Conservation (phyloP, 257 asterid species). For the Primulina tabacum region DNA sequence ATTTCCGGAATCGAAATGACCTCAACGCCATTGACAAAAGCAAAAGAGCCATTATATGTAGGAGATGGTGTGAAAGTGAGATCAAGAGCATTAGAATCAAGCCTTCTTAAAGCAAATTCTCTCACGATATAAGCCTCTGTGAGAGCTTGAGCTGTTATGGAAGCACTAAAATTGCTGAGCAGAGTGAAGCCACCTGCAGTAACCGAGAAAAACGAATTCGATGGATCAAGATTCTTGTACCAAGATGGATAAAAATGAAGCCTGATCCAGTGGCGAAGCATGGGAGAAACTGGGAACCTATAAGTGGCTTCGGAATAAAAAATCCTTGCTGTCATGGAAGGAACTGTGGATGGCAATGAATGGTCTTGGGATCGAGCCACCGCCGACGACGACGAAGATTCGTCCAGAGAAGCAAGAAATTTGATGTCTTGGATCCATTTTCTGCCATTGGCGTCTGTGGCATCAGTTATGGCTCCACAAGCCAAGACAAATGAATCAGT, state of each 20-base stretch:
- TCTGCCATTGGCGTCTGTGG: conserved; percentile 43
- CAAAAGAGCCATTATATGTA: conserved; percentile 34
- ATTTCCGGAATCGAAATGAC: conserved; percentile 55
- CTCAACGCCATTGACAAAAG: conserved; percentile 77
- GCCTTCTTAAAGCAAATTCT: conserved; percentile 39
- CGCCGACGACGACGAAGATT: conserved; percentile 31
- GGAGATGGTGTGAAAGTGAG: conserved; percentile 59
- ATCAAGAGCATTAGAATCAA: conserved; percentile 30
- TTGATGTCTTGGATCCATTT: conserved; percentile 52
- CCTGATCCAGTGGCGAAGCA: conserved; percentile 53
- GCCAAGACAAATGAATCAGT: conserved; percentile 42
- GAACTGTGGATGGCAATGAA: conserved; percentile 58
- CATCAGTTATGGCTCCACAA: conserved; percentile 53
- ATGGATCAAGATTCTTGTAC: conserved; percentile 33
- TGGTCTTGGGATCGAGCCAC: conserved; percentile 58
- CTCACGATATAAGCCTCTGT: conserved; percentile 55
- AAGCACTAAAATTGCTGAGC: conserved; percentile 61
- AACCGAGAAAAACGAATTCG: conserved; percentile 46
- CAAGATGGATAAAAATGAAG: conserved; percentile 72
- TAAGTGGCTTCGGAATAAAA: conserved; percentile 47
- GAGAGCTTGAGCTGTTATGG: conserved; percentile 51
- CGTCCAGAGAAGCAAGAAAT: conserved; percentile 30
- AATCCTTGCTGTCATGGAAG: conserved; percentile 70
- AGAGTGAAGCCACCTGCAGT: conserved; percentile 42
- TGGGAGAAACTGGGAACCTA: conserved; percentile 37